Evolutionary conservation across 2,329 filamentous ascomycete genomes (phyloP).

Genomic region (Lachnum nothofagi): DNA sequence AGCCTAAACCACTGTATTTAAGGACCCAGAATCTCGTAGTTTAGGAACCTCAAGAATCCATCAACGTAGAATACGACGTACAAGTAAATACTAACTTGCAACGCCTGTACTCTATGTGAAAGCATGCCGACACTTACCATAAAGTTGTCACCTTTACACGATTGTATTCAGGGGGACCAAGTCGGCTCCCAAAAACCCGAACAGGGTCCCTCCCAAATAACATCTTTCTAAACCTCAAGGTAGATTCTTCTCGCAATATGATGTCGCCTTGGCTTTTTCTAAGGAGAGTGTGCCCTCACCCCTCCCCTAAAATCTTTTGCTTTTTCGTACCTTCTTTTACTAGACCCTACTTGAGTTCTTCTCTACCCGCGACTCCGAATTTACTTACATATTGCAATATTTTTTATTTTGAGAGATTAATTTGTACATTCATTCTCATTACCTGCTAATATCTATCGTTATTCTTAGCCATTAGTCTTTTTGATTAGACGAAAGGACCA

Average conservation of each 20-base stretch:
- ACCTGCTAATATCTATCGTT: background rate
- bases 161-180: background rate
- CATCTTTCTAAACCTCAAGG: background rate
- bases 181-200: background rate
- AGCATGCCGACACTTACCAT: no score
- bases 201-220: background rate
- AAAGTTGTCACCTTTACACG: no score
- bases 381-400: slow-evolving; percentile 2
- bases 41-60: no score
- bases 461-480: no score
- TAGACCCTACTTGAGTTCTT: background rate
- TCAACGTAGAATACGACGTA: no score
- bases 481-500: no score
- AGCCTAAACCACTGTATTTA: no score
- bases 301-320: slow-evolving; percentile 1
- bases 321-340: slow-evolving; percentile 5
- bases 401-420: slow-evolving; percentile 3
- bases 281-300: slow-evolving; percentile 1
- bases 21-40: no score
- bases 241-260: background rate
- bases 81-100: no score
- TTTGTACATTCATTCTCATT: slow-evolving; percentile 7
- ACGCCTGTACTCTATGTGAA: no score
- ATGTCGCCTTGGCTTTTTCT: slow-evolving; percentile 1
- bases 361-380: slow-evolving; percentile 1